These are phyloP conservation scores for Tolypocladium album DNA, from an alignment of 2,329 filamentous ascomycete species.

Conservation along the genomic window DNA sequence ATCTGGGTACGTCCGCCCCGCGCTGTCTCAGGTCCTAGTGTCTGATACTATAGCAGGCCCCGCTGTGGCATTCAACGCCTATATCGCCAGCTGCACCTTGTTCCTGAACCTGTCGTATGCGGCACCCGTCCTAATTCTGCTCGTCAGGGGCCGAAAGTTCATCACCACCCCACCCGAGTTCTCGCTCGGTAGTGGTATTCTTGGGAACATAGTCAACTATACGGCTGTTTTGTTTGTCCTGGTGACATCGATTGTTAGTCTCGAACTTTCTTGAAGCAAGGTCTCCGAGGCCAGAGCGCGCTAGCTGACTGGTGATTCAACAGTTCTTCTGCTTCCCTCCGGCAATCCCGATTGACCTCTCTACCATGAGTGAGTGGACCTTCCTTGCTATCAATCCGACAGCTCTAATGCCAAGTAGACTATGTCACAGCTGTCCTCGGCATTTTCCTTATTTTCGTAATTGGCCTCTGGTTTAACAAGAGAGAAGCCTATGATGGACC, in stretches of 20 bases:
- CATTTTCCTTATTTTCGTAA: too few relatives aligned
- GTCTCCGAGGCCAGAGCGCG: too few relatives aligned
- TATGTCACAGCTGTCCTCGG: too few relatives aligned
- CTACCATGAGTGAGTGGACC: too few relatives aligned
- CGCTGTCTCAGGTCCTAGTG: too few relatives aligned
- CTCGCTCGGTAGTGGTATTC: not conserved
- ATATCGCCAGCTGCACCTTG: not conserved
- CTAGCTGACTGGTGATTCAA: not conserved
- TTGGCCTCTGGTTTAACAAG: too few relatives aligned
- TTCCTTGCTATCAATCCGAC: too few relatives aligned
- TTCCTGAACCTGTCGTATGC: not conserved
- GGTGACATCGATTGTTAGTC: not conserved
- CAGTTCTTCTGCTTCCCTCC: not conserved
- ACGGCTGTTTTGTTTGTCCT: not conserved
- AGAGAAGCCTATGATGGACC: too few relatives aligned
- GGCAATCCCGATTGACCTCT: too few relatives aligned
- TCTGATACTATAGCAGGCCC: too few relatives aligned
- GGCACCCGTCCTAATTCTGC: not conserved
- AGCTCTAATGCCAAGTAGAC: too few relatives aligned
- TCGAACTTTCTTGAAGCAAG: not conserved
- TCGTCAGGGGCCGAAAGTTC: not conserved
- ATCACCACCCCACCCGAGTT: not conserved
- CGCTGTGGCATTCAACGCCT: not conserved
- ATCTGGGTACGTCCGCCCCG: not conserved
- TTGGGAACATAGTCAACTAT: not conserved